phyloP scores from a whole-genome alignment of 2,329 filamentous ascomycete genomes.

The Bipolaris gigantea region DNA sequence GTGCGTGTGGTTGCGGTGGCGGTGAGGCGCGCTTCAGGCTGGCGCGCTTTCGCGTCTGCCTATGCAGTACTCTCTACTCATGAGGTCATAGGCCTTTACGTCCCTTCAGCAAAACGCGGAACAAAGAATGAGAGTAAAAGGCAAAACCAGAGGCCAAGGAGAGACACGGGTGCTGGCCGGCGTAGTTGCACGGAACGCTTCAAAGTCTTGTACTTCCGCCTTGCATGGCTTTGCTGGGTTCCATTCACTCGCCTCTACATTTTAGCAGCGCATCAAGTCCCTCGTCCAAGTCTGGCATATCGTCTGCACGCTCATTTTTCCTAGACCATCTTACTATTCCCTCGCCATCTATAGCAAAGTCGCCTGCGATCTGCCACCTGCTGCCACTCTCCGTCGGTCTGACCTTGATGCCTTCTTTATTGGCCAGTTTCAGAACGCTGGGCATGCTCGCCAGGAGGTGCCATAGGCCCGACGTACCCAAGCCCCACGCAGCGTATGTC shows the following conservation, averaged over 20 bases:
- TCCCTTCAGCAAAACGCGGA: slow-evolving; percentile 2
- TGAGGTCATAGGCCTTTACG: slow-evolving; percentile 17
- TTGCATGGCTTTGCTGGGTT: neutral
- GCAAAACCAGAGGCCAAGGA: neutral
- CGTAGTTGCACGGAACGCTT: neutral
- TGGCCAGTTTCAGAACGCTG: slow-evolving; percentile 60
- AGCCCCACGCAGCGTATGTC: slow-evolving; percentile 66
- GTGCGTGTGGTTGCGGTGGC: slow-evolving; percentile 7
- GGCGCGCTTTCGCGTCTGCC: slow-evolving; percentile 17
- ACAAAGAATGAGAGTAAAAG: neutral
- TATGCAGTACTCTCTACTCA: neutral
- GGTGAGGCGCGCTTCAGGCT: slow-evolving; percentile 12
- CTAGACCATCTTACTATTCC: slow-evolving; percentile 59
- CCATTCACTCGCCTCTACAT: neutral
- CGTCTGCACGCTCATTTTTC: slow-evolving; percentile 54
- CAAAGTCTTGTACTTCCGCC: neutral
- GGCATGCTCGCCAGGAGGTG: slow-evolving; percentile 64
- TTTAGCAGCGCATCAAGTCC: slow-evolving; percentile 40
- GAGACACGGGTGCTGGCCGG: neutral
- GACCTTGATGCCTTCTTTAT: slow-evolving; percentile 67
- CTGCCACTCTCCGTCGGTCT: slow-evolving; percentile 65
- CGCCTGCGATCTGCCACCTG: slow-evolving; percentile 69
- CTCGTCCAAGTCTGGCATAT: slow-evolving; percentile 58
- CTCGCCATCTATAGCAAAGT: slow-evolving; percentile 61
- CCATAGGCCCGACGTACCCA: slow-evolving; percentile 63